Conservation (phyloP, 257 asterid species). For the Solanum bulbocastanum region DNA sequence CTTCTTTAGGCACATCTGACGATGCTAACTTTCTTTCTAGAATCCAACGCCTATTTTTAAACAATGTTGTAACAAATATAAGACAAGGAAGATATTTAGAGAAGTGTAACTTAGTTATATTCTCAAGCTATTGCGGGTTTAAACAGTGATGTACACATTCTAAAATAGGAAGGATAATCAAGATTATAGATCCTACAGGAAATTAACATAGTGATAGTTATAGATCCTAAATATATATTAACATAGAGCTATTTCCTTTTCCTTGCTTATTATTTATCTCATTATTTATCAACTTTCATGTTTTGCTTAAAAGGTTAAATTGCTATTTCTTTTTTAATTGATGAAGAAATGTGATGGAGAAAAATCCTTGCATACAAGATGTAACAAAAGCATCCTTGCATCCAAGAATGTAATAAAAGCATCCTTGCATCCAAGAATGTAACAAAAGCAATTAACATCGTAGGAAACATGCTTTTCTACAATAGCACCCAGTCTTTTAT, state of each 20-base stretch:
- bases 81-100: background rate
- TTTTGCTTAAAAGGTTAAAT: background rate
- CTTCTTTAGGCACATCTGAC: conserved; percentile 96
- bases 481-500: background rate
- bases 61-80: conserved; percentile 1
- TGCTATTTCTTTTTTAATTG: background rate
- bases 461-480: background rate
- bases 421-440: background rate
- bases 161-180: background rate
- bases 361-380: background rate
- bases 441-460: background rate
- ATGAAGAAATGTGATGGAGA: background rate
- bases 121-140: background rate
- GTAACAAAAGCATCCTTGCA: background rate
- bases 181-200: background rate
- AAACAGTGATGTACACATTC: background rate
- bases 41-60: conserved; percentile 82
- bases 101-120: background rate
- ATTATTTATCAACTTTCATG: background rate
- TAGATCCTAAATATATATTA: background rate
- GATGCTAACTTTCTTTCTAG: conserved; percentile 89
- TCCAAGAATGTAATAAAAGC: background rate
- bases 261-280: no score
- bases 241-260: no score
- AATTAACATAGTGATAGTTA: background rate